Evolutionary conservation across 371 early-diverging fungal species (phyloP), one percentile per base, ranked within the genome.

Genomic region (Capillidium heterosporum): DNA sequence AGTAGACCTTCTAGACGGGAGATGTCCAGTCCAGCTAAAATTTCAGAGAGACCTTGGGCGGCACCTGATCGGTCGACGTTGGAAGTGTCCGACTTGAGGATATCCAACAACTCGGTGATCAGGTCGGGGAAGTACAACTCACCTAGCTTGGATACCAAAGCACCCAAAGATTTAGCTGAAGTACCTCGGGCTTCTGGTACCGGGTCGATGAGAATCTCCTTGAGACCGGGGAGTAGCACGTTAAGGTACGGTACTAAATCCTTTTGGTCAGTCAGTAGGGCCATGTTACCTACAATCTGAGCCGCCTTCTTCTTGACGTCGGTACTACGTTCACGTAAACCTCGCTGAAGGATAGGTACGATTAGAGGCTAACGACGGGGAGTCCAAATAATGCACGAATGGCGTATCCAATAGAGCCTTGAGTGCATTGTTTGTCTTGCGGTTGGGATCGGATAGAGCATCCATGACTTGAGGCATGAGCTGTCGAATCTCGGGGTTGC

Each of bases 241-340:
- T 70, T 67, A 39, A 96, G 66, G 65, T 96, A 95, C 3, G 92
- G 89, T 7, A 84, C 70, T 64, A 97, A 71, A 54, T 97, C 97
- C 59, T 81, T 77, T 52, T 82, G 81, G 48, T 93, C 92, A 0
- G 94, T 91, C 42, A 97, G 69, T 7, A 88, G 77, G 0, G 94
- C 85, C 91, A 97, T 91, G 65, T 89, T 91, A 47, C 95, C 96
- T 59, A 97, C 87, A 67, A 97, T 92, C 73, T 96, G 95, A 17
- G 96, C 89, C 13, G 95, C 87, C 61, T 81, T 84, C 59, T 85
- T 89, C 77, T 95, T 95, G 58, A 84, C 78, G 40, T 90, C 84
- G 1, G 95, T 89, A 26, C 77, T 73, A 58, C 98, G 81, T 60
- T 89, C 90, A 29, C 80, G 77, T 67, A 97, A 70, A 59, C 95